phyloP scores from a whole-genome alignment of 495 filamentous ascomycete species.

The Staphylotrichum tortipilum region DNA sequence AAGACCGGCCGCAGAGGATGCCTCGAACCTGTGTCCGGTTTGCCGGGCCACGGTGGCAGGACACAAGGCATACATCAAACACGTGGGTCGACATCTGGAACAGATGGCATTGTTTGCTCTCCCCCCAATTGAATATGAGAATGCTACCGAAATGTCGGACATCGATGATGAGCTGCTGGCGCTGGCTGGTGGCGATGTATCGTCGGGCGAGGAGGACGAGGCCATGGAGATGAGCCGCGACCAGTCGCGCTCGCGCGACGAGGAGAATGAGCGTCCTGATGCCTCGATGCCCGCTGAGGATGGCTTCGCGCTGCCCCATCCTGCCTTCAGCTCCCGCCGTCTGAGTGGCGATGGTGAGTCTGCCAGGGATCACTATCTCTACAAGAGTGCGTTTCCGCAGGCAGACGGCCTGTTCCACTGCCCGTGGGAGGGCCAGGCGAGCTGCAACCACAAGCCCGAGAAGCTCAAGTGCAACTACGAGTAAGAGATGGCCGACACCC shows the following conservation, averaged over 20 bases:
- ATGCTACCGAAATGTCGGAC: background rate
- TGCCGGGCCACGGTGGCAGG: background rate
- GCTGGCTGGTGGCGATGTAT: too few species aligned
- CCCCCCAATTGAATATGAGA: background rate
- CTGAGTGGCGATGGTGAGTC: slow-evolving; percentile 47
- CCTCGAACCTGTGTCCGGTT: background rate
- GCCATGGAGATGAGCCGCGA: too few species aligned
- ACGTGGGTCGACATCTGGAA: background rate
- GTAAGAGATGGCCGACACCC: slow-evolving; percentile 46
- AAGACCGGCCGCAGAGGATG: background rate
- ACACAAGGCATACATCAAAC: background rate
- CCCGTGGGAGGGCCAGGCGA: slow-evolving; percentile 66
- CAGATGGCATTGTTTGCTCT: background rate
- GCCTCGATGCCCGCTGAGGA: slow-evolving; percentile 33
- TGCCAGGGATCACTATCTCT: slow-evolving; percentile 70
- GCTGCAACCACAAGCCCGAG: slow-evolving; percentile 75
- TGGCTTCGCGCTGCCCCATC: slow-evolving; percentile 33
- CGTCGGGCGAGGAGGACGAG: too few species aligned
- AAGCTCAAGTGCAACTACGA: slow-evolving; percentile 97
- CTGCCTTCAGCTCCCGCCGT: slow-evolving; percentile 36
- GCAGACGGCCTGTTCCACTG: slow-evolving; percentile 82
- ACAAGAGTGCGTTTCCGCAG: slow-evolving; percentile 56
- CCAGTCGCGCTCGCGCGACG: too few species aligned
- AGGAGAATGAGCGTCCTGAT: too few species aligned
- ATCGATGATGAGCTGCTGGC: too few species aligned